Base-by-base conservation (phyloP, 1,139 yeast genomes). In the Torulaspora globosa region DNA sequence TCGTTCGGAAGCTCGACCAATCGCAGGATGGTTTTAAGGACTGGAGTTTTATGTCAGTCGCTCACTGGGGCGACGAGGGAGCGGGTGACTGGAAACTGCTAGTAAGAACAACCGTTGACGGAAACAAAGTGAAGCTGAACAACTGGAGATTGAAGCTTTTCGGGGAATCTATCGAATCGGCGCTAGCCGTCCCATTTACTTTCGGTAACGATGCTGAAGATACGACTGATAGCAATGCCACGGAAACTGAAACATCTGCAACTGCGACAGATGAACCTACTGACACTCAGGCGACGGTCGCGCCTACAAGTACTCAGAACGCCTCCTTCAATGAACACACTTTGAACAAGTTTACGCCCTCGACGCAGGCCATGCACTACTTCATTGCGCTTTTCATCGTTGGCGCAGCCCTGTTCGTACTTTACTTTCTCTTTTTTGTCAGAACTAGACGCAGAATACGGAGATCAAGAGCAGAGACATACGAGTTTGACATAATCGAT, bases 1-100 rank as follows among this genome's bases (percentile, higher is more conserved):
- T 82, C n/a, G 74, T 74, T 33, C 77, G 99, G 56, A 67, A 67
- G 4, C 56, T 67, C 16, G 99, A 94, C 65, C 55, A 51, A 3
- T 72, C 80, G 4, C 56, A 59, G 2, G 70, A 64, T 1, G 96
- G 97, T 0, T 84, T 87, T 55, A 59, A 62, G 8, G 74, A 84
- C 54, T 94, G 99, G 99, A 85, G 89, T 1, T 92, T 92, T 61
- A 88, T 90, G 89, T 79, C 94, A n/a, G 97, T 94, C 18, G 97
- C 96, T 2, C 97, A 92, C 65, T 92, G 98, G 97, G 97, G 96
- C 29, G 97, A 89, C 63, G 52, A 66, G 1, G 94, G 94, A 1
- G 67, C 68, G 27, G 99, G 99, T 9, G 80, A 78, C 12, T 94
- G 98, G 98, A 79, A 69, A 29, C 61, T 92, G 21, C 78, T 75